Evolutionary conservation across 768 basidiomycete species (phyloP).

Genomic region (Tylopilus sp.): DNA sequence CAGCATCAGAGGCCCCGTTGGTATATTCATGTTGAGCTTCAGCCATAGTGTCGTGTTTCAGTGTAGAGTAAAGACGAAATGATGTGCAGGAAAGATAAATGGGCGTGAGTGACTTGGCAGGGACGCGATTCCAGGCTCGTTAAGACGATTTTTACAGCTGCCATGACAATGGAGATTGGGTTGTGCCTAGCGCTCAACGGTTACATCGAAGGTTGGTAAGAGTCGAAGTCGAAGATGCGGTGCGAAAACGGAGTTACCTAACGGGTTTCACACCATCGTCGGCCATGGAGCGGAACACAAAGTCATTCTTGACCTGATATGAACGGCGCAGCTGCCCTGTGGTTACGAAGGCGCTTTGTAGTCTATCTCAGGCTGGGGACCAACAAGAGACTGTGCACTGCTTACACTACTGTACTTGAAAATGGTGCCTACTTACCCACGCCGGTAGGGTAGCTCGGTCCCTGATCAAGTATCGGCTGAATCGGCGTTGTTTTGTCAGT

Average conservation of each 20-base stretch:
- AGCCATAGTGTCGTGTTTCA: conserved; percentile 1
- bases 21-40: not conserved
- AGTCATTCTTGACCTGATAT: not conserved
- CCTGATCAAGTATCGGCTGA: no score
- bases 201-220: no score
- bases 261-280: not conserved
- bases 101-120: conserved; percentile 6
- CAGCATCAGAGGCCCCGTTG: not conserved
- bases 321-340: not conserved
- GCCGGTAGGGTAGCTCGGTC: no score
- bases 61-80: not conserved
- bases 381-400: no score
- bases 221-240: no score
- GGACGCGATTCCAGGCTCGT: not conserved
- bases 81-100: conserved; percentile 2
- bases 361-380: not conserved
- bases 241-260: not conserved
- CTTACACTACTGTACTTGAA: no score
- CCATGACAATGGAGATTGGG: not conserved
- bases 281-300: not conserved
- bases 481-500: no score
- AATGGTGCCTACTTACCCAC: no score
- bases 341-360: not conserved
- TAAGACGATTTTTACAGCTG: not conserved
- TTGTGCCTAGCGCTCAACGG: not conserved